Percentiles rank a stretch among this genome's conserved stretches.
Conservation (phyloP, 192 early-diverging fungal species). For the Allomyces javanicus region DNA sequence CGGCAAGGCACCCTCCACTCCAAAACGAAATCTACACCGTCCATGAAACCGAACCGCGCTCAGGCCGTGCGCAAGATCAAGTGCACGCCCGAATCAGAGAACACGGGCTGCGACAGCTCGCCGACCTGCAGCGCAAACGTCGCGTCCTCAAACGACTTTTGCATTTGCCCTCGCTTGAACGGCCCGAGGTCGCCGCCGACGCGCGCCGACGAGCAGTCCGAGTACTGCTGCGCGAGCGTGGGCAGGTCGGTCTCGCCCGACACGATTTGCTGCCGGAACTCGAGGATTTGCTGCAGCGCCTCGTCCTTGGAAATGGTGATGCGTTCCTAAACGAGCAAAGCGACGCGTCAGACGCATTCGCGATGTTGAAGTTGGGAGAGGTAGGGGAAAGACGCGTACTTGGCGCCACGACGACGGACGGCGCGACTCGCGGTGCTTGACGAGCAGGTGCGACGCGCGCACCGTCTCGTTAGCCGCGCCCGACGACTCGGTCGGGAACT, state of each 20-base stretch:
- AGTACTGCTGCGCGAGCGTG: constrained; percentile 52
- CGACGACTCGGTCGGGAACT: constrained; percentile 2
- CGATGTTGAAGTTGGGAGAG: neutral
- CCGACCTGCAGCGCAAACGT: constrained; percentile 68
- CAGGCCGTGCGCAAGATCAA: constrained; percentile 77
- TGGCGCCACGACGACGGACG: constrained; percentile 81
- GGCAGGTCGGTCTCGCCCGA: constrained; percentile 37
- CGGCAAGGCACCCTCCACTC: too few relatives aligned
- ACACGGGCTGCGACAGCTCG: constrained; percentile 58
- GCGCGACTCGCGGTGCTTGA: constrained; percentile 70
- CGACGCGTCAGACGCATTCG: too few relatives aligned
- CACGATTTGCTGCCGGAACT: constrained; percentile 43
- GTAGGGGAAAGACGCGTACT: constrained; percentile 13
- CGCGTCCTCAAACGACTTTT: constrained; percentile 73
- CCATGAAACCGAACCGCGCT: neutral
- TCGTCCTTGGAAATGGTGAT: constrained; percentile 86
- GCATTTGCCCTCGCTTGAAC: constrained; percentile 81
- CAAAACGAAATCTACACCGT: too few relatives aligned
- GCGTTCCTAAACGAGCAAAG: constrained; percentile 22
- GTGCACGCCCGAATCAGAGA: constrained; percentile 82
- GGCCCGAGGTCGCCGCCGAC: constrained; percentile 68
- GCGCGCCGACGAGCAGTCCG: constrained; percentile 84
- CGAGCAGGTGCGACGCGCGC: constrained; percentile 72
- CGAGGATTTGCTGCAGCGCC: constrained; percentile 46
- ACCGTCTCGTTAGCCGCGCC: constrained; percentile 19